Evolutionary conservation across 164 flowering plant genomes (phyloP), one percentile per base, ranked within the genome.

Genomic region (Pachysandra terminalis): DNA sequence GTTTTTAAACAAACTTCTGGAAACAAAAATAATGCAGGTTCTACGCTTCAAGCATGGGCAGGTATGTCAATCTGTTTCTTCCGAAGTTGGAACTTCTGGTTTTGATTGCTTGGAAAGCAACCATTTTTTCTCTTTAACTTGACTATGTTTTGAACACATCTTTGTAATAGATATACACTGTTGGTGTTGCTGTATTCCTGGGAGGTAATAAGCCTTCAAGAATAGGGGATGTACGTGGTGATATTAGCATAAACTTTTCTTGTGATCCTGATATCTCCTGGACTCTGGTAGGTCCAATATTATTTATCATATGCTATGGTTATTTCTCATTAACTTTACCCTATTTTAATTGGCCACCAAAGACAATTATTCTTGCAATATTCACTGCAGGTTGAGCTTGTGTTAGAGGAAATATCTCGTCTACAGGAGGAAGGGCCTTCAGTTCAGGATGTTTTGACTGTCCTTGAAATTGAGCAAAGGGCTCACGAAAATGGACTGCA

Each of bases 401-500:
- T 92, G 55, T 74, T 94, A 77, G 91, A 88, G 61, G 98, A 91
- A 78, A 82, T 94, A 64, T 57, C 71, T 21, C 86, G 77, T 66
- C 90, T 94, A 81, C 98, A 94, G 74, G 86, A 85, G 75, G 91
- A 87, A 77, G 97, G 97, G 27, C 96, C 97, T 68, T 83, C 93
- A 49, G 82, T 79, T 63, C 79, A 85, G 69, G 98, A 94, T 80
- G 87, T 94, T 78, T 85, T 77, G 19, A 61, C 95, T n/a, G 76
- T 90, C 56, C 96, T 94, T 64, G 98, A 94, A 81, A 90, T 91
- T 74, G 98, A 94, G 79, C 97, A 91, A 74, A 85, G 98, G 69
- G 93, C 98, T 67, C 97, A 94, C 85, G 98, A 94, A 81, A 91
- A 87, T 81, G 97, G 98, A 67, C 67, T 90, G 72, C 98, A 94